A percentile compares a stretch with the other conserved stretches of the same genome.
phyloP scores from a whole-genome alignment of 164 flowering plant species.

The Dillenia suffruticosa region DNA sequence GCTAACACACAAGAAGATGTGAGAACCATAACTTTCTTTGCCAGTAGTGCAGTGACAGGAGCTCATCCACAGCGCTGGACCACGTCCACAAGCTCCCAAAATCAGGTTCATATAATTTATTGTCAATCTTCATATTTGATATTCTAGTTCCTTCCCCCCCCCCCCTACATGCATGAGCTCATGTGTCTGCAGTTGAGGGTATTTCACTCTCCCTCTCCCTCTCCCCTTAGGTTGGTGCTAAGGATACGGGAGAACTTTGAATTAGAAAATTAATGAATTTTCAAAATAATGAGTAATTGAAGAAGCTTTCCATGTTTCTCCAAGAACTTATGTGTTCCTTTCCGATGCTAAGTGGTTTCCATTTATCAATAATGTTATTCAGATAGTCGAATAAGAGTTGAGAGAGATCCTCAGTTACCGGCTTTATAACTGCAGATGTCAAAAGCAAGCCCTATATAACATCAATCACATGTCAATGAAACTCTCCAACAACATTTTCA shows the following conservation, averaged over 20 bases:
- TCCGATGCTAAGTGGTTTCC: not conserved
- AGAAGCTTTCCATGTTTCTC: too few relatives aligned
- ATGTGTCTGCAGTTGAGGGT: too few relatives aligned
- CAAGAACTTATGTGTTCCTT: not conserved
- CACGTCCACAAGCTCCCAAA: conserved; percentile 49
- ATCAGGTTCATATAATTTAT: conserved; percentile 46
- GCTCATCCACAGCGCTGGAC: conserved; percentile 62
- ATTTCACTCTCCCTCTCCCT: not conserved
- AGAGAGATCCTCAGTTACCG: not conserved
- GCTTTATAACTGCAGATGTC: conserved; percentile 30
- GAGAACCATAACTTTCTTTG: conserved; percentile 43
- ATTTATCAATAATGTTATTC: not conserved
- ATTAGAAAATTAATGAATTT: too few relatives aligned
- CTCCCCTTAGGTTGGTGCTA: not conserved
- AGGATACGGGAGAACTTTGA: not conserved
- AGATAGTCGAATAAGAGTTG: not conserved
- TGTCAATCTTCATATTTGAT: not conserved
- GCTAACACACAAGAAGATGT: conserved; percentile 36
- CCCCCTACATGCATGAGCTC: not conserved
- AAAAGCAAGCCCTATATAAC: conserved; percentile 47
- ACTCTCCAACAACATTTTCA: not conserved
- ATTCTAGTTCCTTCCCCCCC: not conserved
- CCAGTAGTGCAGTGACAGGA: conserved; percentile 29
- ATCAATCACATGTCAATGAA: not conserved
- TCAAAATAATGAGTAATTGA: too few relatives aligned